phyloP scores from a whole-genome alignment of 768 basidiomycete species.

The Russula ochroleuca region DNA sequence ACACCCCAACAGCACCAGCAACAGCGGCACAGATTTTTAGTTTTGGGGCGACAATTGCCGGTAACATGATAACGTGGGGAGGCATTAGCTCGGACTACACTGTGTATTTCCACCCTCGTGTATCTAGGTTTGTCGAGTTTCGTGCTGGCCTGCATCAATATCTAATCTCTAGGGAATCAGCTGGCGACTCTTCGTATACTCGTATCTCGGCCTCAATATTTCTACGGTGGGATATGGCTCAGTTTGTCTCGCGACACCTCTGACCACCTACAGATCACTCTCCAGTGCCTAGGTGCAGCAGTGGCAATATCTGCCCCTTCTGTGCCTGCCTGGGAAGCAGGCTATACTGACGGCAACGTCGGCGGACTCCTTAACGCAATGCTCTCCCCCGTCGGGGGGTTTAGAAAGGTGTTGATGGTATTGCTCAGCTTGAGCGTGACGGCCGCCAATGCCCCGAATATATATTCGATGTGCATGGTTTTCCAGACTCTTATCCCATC shows the following conservation, averaged over 20 bases:
- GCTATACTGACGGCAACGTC: constrained; percentile 50
- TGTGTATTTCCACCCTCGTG: constrained; percentile 57
- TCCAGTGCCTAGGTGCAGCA: constrained; percentile 62
- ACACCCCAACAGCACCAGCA: constrained; percentile 48
- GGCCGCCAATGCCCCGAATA: constrained; percentile 75
- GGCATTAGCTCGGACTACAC: constrained; percentile 69
- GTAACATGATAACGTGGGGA: constrained; percentile 65
- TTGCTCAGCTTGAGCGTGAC: constrained; percentile 70
- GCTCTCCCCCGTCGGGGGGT: constrained; percentile 55
- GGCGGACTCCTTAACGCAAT: constrained; percentile 63
- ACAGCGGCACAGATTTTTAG: constrained; percentile 51
- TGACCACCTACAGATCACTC: constrained; percentile 33
- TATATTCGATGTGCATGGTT: constrained; percentile 76
- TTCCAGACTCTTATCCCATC: constrained; percentile 65
- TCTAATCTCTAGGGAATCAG: constrained; percentile 34
- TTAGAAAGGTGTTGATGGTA: constrained; percentile 68
- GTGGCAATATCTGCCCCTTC: constrained; percentile 53
- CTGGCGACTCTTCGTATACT: constrained; percentile 56
- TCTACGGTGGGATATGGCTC: constrained; percentile 47
- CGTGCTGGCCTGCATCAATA: background rate
- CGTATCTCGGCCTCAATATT: constrained; percentile 59
- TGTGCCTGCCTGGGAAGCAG: constrained; percentile 53
- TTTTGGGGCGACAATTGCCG: constrained; percentile 69
- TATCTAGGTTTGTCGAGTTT: constrained; percentile 45
- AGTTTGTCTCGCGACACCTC: constrained; percentile 12